Conservation (phyloP, 768 basidiomycete species). For the Mycena galopus region DNA sequence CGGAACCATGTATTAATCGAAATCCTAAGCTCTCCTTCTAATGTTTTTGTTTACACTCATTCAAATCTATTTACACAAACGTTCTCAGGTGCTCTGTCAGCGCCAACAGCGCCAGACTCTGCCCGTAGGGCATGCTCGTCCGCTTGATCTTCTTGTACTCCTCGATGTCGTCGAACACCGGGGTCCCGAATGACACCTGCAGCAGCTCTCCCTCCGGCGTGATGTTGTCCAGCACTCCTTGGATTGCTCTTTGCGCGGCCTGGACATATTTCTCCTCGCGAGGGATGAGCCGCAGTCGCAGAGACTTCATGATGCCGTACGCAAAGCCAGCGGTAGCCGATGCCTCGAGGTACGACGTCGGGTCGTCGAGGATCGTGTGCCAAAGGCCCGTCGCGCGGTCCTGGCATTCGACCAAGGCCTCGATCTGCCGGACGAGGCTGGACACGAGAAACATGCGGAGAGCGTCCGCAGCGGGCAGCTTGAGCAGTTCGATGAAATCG, state of each 20-base stretch:
- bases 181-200: conserved; percentile 66
- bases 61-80: conserved; percentile 45
- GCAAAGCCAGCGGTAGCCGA: conserved; percentile 64
- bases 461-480: conserved; percentile 56
- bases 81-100: conserved; percentile 62
- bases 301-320: conserved; percentile 59
- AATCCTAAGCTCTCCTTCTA: conserved; percentile 18
- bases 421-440: conserved; percentile 59
- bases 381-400: conserved; percentile 61
- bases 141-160: conserved; percentile 64
- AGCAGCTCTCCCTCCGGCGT: conserved; percentile 59
- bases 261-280: conserved; percentile 54
- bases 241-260: conserved; percentile 55
- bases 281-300: conserved; percentile 58
- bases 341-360: conserved; percentile 63
- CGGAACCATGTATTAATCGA: conserved; percentile 30
- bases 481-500: conserved; percentile 62
- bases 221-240: conserved; percentile 59
- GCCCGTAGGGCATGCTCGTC: conserved; percentile 71
- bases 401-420: conserved; percentile 61
- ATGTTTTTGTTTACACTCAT: conserved; percentile 21
- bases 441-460: conserved; percentile 56
- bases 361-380: conserved; percentile 68
- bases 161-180: conserved; percentile 61
- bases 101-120: conserved; percentile 63